Base-by-base conservation (phyloP, 352 stramenopile species). In the Globisporangium perplexum region DNA sequence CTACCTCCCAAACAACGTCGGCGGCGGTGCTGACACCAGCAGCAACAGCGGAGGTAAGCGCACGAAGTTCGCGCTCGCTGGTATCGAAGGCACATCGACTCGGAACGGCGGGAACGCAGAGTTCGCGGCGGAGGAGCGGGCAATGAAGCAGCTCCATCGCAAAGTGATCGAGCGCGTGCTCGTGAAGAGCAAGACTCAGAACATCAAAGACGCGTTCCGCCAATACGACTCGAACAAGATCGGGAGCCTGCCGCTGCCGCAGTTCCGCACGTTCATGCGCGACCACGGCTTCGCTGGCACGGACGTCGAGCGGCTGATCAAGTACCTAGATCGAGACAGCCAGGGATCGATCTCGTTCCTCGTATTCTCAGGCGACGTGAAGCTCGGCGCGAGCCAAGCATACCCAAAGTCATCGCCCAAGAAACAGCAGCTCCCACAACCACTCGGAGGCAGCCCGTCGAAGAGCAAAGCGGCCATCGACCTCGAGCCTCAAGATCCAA, bases 151-250 rank as follows among this genome's bases (percentile, higher is more conserved):
- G 15, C 57, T 89, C 28, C 78, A 89, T 51, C 78, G 74, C 4
- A 76, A 69, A 26, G 61, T 87, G 44, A 63, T 89, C 33, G 75
- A 89, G 50, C 71, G 73, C 20, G 66, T 83, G 47, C 62, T 84
- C 0, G 41, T 84, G 11, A 74, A 69, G 35, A 81, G 69, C 51
- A 63, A 79, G 7, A 83, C 55, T 20, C 59, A 81, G 39, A 89
- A 55, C 45, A 54, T 89, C 33, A 86, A 89, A 52, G 74, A 89
- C 44, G 66, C 77, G 31, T 89, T 89, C 55, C 72, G 76, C 2
- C 61, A 78, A 31, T 89, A 87, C 49, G 78, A 89, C 53, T 56
- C 55, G 6, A 69, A 72, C 24, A 74, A 76, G 4, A 60, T 54
- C 2, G 78, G 78, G 1, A 63, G 77, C n/a, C 50, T 89, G 26